Evolutionary conservation across 2,329 filamentous ascomycete genomes (phyloP).

Genomic region (Fragosphaeria purpurea): DNA sequence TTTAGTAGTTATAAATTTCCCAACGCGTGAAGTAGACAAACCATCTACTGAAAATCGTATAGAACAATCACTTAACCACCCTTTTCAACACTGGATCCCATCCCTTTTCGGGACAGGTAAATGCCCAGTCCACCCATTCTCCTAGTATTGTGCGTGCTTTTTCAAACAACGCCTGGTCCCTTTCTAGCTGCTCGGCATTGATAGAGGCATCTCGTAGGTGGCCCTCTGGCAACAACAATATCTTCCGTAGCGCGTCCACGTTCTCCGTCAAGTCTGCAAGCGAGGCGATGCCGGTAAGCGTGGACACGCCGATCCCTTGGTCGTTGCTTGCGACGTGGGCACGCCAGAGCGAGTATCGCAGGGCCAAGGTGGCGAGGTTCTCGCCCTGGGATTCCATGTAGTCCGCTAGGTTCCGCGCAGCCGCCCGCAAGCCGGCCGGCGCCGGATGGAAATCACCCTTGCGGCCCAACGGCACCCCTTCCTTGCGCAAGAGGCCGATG

Average conservation of each 20-base stretch:
- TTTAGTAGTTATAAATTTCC: too few relatives aligned
- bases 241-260: not conserved
- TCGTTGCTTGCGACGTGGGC: not conserved
- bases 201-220: not conserved
- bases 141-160: conserved; percentile 3
- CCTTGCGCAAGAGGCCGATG: conserved; percentile 2
- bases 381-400: not conserved
- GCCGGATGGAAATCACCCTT: conserved; percentile 6
- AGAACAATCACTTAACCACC: not conserved
- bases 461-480: not conserved
- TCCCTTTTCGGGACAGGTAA: not conserved
- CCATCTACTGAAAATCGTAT: too few relatives aligned
- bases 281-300: conserved; percentile 1
- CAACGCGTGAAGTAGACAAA: too few relatives aligned
- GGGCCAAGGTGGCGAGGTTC: conserved; percentile 1
- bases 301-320: not conserved
- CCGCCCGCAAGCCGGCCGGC: not conserved
- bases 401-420: not conserved
- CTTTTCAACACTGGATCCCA: conserved; percentile 1
- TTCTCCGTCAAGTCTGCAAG: conserved; percentile 1
- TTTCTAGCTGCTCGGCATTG: not conserved
- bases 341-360: conserved; percentile 4
- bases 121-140: conserved; percentile 4
- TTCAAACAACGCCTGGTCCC: not conserved
- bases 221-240: not conserved